Base-by-base conservation (phyloP, 352 stramenopile species). In the Globisporangium alternatum region DNA sequence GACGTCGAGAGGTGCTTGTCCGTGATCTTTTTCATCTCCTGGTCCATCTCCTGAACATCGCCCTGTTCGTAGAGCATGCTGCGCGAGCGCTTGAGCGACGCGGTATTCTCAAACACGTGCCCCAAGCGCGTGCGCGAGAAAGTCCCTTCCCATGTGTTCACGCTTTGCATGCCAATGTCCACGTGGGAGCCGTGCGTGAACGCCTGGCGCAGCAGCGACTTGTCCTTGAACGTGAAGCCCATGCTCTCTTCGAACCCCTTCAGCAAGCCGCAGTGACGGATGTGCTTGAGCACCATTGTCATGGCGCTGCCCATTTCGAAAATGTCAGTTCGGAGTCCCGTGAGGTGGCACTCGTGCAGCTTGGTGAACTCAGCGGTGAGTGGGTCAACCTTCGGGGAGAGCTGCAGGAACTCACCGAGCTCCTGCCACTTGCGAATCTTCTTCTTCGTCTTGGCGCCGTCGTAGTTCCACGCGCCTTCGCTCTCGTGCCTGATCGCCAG, bases 141-240 rank as follows among this genome's bases (percentile, higher is more conserved):
- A 30, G 84, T 91, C 8, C 77, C 84, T 62, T 94, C 86, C 0
- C 81, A 74, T 9, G 85, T 93, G 64, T 95, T 94, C 13, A 92
- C 84, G 65, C 75, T 92, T 63, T 93, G 86, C 83, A 95, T 91
- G 25, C 84, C 88, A 13, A 89, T 68, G 22, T 96, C 88, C 21
- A 96, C 71, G 44, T 93, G 93, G 30, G 88, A 96, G 10, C 71
- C 77, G 43, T 96, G 88, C 15, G 86, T 95, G 66, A 95, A 96
- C 15, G 88, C 88, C 64, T 95, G 86, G 0, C 84, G 83, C 43
- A 94, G 66, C 43, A 96, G 69, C 17, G 86, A 74, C 67, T 90
- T 93, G 68, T 95, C 83, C 7, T 76, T 75, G 35, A 95, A 92
- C 15, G 56, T 69, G 9, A 95, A 59, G 5, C 73, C 77, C 78